Conservation (phyloP, 495 filamentous ascomycete species). For the Aspergillus hancockii region DNA sequence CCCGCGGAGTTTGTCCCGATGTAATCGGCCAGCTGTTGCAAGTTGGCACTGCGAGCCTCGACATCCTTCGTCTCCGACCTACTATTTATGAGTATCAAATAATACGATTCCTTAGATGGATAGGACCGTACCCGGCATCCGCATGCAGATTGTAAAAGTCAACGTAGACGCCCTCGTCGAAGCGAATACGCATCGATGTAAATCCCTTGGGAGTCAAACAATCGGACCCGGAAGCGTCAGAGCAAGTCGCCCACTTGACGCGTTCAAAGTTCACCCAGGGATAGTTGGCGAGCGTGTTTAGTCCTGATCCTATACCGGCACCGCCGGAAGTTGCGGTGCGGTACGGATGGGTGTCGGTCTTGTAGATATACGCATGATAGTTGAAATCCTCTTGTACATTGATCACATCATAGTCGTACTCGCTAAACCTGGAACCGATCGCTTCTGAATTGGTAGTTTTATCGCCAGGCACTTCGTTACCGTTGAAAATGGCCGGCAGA, state of each 20-base stretch:
- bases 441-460: conserved; percentile 50
- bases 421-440: conserved; percentile 50
- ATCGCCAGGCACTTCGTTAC: conserved; percentile 53
- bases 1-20: conserved; percentile 53
- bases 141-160: conserved; percentile 65
- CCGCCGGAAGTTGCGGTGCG: conserved; percentile 62
- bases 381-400: conserved; percentile 69
- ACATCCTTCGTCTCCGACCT: conserved; percentile 45
- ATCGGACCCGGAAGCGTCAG: conserved; percentile 51
- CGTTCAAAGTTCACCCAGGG: conserved; percentile 56
- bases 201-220: conserved; percentile 68
- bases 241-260: conserved; percentile 58
- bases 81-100: not conserved
- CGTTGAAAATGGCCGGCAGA: conserved; percentile 52
- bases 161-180: conserved; percentile 50
- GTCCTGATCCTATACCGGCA: conserved; percentile 58
- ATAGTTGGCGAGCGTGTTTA: conserved; percentile 61
- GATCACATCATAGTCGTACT: conserved; percentile 58
- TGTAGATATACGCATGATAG: conserved; percentile 59
- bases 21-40: conserved; percentile 56
- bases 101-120: not conserved
- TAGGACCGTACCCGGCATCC: conserved; percentile 51
- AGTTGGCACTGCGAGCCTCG: conserved; percentile 51
- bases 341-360: conserved; percentile 54
- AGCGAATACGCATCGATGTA: conserved; percentile 55